phyloP scores from a whole-genome alignment of 805 yeast genomes.

The Metschnikowia rubicola region DNA sequence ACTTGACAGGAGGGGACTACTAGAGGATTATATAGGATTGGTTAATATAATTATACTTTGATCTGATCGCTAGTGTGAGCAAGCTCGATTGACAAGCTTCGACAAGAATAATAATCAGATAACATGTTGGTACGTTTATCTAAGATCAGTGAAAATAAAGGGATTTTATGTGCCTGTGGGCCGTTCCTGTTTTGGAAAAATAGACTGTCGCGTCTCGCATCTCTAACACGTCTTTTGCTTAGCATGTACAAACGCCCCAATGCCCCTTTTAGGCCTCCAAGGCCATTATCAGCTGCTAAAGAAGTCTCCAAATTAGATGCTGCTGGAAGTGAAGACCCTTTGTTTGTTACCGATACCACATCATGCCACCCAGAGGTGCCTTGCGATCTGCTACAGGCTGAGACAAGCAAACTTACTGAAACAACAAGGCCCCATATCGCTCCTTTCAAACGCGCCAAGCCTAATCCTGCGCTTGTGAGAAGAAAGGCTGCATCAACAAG shows the following conservation, averaged over 20 bases:
- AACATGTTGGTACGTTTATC: too few relatives aligned
- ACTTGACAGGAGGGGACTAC: conserved; percentile 29
- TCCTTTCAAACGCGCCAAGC: conserved; percentile 1
- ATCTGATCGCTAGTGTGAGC: too few relatives aligned
- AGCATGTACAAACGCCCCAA: conserved; percentile 26
- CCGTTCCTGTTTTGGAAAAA: too few relatives aligned
- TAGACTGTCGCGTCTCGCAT: conserved; percentile 7
- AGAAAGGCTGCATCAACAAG: not conserved
- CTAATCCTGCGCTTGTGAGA: conserved; percentile 2
- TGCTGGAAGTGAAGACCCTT: not conserved
- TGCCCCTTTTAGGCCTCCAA: conserved; percentile 55
- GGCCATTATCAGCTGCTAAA: conserved; percentile 16
- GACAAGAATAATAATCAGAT: too few relatives aligned
- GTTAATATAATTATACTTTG: not conserved
- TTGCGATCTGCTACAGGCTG: too few relatives aligned
- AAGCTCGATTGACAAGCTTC: too few relatives aligned
- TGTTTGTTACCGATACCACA: conserved; percentile 4
- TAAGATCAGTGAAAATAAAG: too few relatives aligned
- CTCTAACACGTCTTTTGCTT: not conserved
- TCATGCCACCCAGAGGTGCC: too few relatives aligned
- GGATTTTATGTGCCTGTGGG: too few relatives aligned
- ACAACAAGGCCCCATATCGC: not conserved
- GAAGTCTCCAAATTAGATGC: not conserved
- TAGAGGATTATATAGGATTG: conserved; percentile 6
- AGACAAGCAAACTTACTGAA: not conserved